Percentiles rank a stretch among this genome's conserved stretches.
These are phyloP conservation scores for Saccharomycopsis fibuligera DNA, from an alignment of 805 yeast genomes.

Conservation along the genomic window DNA sequence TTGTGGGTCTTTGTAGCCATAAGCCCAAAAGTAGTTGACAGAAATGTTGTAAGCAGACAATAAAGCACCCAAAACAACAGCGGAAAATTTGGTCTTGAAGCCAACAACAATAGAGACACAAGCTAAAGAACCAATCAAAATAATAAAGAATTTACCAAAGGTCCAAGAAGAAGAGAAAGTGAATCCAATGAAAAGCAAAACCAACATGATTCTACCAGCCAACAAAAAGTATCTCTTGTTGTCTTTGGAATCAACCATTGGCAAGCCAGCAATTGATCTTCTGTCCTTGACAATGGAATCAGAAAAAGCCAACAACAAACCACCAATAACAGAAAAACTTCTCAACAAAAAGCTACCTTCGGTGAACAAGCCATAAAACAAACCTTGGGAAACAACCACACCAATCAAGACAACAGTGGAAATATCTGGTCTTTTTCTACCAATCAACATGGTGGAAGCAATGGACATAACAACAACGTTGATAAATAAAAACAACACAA, in stretches of 20 bases:
- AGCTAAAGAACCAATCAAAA: slow-evolving; percentile 60
- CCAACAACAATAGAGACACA: slow-evolving; percentile 84
- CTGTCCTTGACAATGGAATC: slow-evolving; percentile 79
- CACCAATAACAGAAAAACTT: slow-evolving; percentile 87
- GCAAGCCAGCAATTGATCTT: slow-evolving; percentile 70
- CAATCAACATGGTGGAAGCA: slow-evolving; percentile 66
- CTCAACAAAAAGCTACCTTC: slow-evolving; percentile 79
- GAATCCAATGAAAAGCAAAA: slow-evolving; percentile 79
- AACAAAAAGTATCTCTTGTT: slow-evolving; percentile 72
- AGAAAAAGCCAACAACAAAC: slow-evolving; percentile 77
- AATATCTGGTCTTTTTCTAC: slow-evolving; percentile 58
- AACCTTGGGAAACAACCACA: slow-evolving; percentile 76
- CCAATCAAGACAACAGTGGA: slow-evolving; percentile 65
- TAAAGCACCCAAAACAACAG: slow-evolving; percentile 59
- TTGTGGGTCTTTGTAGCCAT: slow-evolving; percentile 59
- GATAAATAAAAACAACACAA: slow-evolving; percentile 56
- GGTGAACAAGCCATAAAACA: slow-evolving; percentile 79
- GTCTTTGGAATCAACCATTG: slow-evolving; percentile 65
- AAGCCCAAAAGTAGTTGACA: slow-evolving; percentile 86
- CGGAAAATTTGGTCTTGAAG: slow-evolving; percentile 86
- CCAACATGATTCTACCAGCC: slow-evolving; percentile 82
- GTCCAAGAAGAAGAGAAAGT: slow-evolving; percentile 73
- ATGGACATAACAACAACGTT: slow-evolving; percentile 65
- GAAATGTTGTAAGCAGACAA: slow-evolving; percentile 70
- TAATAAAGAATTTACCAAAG: slow-evolving; percentile 46